These are phyloP conservation scores for Termitomyces sp. DNA, from an alignment of 768 basidiomycete species.

Conservation along the genomic window DNA sequence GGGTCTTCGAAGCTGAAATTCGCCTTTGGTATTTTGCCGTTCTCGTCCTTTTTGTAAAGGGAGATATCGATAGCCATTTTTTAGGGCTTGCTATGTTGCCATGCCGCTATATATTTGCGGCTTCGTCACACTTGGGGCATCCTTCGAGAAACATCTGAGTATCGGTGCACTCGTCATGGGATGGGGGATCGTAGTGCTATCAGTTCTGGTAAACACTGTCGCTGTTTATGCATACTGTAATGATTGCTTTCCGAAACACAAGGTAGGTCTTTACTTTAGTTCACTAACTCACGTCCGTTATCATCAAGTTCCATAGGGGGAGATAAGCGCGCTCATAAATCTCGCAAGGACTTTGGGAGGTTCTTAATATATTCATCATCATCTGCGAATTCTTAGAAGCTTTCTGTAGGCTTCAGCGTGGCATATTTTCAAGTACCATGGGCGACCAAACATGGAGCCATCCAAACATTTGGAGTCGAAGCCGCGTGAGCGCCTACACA, in stretches of 20 bases:
- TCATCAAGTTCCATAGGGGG: constrained; percentile 28
- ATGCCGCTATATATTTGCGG: constrained; percentile 48
- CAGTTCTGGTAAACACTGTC: constrained; percentile 48
- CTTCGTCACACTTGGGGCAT: constrained; percentile 45
- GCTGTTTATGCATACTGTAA: constrained; percentile 49
- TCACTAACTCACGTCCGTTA: neutral
- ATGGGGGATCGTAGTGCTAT: constrained; percentile 49
- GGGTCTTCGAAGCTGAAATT: constrained; percentile 37
- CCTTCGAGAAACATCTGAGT: constrained; percentile 40
- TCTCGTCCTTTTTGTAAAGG: neutral
- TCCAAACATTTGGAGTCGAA: constrained; percentile 51
- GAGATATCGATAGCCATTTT: neutral
- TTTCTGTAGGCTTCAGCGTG: constrained; percentile 37
- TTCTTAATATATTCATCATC: neutral
- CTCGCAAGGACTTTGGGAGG: constrained; percentile 44
- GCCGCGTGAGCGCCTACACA: constrained; percentile 34
- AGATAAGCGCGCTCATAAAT: constrained; percentile 52
- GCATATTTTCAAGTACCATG: constrained; percentile 56
- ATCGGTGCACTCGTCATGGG: constrained; percentile 49
- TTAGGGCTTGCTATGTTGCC: constrained; percentile 47
- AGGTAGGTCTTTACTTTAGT: constrained; percentile 19
- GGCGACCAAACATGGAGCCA: constrained; percentile 45
- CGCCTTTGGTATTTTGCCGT: constrained; percentile 35
- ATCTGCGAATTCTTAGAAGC: neutral
- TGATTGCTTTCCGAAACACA: constrained; percentile 41